Conservation (phyloP, 768 basidiomycete genomes). For the Hydnomerulius pinastri region DNA sequence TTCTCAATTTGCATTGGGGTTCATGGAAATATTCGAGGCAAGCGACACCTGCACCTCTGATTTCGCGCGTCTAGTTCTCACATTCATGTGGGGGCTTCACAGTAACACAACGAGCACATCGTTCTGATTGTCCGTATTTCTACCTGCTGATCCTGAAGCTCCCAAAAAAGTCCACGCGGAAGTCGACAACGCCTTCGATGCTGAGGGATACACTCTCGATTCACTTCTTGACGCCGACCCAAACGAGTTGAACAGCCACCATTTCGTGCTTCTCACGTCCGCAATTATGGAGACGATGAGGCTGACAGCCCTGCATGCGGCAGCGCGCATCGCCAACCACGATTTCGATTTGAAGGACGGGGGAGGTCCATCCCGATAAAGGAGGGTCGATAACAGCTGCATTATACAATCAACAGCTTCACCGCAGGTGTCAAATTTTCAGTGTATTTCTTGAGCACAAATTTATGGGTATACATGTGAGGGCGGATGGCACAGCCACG, state of each 20-base stretch:
- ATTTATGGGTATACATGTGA: no score
- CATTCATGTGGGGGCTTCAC: slow-evolving; percentile 23
- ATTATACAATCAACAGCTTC: no score
- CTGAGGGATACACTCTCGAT: slow-evolving; percentile 9
- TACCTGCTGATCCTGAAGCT: slow-evolving; percentile 45
- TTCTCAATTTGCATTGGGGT: slow-evolving; percentile 9
- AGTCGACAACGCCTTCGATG: slow-evolving; percentile 37
- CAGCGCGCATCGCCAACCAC: slow-evolving; percentile 14
- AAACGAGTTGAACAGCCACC: slow-evolving; percentile 14
- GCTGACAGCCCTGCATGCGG: slow-evolving; percentile 18
- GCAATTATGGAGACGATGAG: slow-evolving; percentile 30
- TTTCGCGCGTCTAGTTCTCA: slow-evolving; percentile 18
- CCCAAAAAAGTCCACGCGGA: slow-evolving; percentile 48
- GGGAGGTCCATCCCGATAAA: slow-evolving; percentile 14
- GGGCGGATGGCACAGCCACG: no score
- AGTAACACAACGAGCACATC: slow-evolving; percentile 22
- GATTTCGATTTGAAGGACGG: slow-evolving; percentile 17
- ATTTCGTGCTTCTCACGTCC: slow-evolving; percentile 23
- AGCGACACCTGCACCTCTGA: slow-evolving; percentile 17
- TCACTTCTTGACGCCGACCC: slow-evolving; percentile 12
- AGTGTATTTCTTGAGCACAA: no score
- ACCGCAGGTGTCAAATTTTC: no score
- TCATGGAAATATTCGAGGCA: slow-evolving; percentile 19
- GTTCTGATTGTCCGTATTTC: slow-evolving; percentile 21
- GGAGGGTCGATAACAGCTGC: no score